Base-by-base conservation (phyloP, 768 basidiomycete genomes). In the Tricholoma furcatifolium region DNA sequence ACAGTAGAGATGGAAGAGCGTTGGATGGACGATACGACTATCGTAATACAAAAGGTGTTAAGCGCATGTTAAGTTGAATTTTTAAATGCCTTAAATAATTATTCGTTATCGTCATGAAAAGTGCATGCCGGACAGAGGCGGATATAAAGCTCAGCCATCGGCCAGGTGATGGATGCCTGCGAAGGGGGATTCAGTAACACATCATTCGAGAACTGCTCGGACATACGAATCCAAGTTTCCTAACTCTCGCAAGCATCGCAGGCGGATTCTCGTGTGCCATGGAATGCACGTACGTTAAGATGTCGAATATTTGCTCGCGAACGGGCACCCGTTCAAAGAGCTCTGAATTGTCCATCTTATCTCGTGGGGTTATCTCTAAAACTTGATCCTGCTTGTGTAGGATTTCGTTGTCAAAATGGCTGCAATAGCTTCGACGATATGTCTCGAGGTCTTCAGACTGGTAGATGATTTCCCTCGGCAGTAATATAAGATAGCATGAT, bases 131-230 rank as follows among this genome's bases (percentile, higher is more conserved):
- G 86, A 59, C 86, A 88, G 38, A 86, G 66, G 30, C 76, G 77
- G 36, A 76, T 71, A 66, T 87, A 88, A 34, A 81, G 76, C 63
- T 88, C 86, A 5, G 81, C 76, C 83, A 88, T 88, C 3, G 86
- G 83, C 85, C 84, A 88, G 7, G 85, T 87, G 50, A 88, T 78
- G 20, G 73, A 74, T 23, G 83, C 78, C 86, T 88, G 59, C 31
- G 30, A 44, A 51, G 35, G n/a, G 23, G 20, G 34, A 43, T 30
- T 50, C 46, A 53, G 52, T 24, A 27, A 30, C 17, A 34, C 17
- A 14, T 53, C 11, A 15, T 17, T 27, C 34, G 34, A 31, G 24
- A 11, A 49, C 32, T 43, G 23, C 43, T 35, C 23, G 32, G 23
- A 71, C 84, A 68, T 61, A 87, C 86, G 55, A 87, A 80, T 56